A percentile compares a stretch with the other conserved stretches of the same genome.
phyloP scores from a whole-genome alignment of 78 protist species.

The Dictyostelium firmibasis region DNA sequence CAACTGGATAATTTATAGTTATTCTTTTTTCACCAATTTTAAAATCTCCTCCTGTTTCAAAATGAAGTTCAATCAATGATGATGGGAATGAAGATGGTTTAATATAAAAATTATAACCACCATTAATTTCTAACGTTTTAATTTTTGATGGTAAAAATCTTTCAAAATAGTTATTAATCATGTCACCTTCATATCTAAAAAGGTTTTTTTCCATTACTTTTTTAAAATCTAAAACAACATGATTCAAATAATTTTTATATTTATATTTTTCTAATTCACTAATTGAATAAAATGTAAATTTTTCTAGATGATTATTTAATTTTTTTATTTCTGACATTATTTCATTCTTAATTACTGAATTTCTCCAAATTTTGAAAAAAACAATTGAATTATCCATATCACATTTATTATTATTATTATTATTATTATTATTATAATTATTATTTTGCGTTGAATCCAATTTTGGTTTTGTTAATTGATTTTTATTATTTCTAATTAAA shows the following conservation, averaged over 20 bases:
- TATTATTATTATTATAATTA: too few species aligned
- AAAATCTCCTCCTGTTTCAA: neutral
- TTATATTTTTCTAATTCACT: neutral
- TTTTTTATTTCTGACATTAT: neutral
- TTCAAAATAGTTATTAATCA: neutral
- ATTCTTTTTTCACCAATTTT: neutral
- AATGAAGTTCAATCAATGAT: neutral
- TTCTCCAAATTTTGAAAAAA: neutral
- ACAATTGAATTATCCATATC: neutral
- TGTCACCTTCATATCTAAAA: neutral
- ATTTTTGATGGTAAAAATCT: neutral
- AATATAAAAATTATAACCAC: neutral
- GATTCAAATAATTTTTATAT: neutral
- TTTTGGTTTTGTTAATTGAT: neutral
- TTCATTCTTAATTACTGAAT: neutral
- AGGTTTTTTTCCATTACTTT: neutral
- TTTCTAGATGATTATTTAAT: neutral
- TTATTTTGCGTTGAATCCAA: neutral
- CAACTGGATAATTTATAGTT: neutral
- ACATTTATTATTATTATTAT: neutral
- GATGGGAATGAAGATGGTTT: neutral
- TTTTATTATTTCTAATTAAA: neutral
- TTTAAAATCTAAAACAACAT: neutral
- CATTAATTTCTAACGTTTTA: neutral
- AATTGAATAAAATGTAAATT: neutral